Evolutionary conservation across 306 rosid species (phyloP).

Genomic region (Astragalus glycyphyllos): DNA sequence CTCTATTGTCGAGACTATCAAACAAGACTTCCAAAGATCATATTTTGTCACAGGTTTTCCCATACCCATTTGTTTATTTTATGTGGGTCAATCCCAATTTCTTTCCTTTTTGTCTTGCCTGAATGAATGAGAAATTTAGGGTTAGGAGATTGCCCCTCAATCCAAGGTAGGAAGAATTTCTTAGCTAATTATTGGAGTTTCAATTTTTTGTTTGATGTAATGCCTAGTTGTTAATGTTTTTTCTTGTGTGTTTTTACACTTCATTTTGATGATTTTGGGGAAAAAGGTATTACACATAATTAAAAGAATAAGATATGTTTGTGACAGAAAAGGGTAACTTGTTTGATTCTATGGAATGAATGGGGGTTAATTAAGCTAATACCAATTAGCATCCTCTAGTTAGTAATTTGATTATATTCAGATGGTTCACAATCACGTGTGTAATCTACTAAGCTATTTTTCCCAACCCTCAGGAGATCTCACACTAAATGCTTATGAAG

Average conservation of each 20-base stretch:
- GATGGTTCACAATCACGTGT: constrained; percentile 19
- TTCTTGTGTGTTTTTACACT: neutral
- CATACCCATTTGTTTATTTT: constrained; percentile 1
- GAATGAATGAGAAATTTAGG: neutral
- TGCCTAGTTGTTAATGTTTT: neutral
- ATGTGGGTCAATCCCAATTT: constrained; percentile 1
- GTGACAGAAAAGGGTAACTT: neutral
- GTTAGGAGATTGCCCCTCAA: too few relatives aligned
- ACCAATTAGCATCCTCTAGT: constrained; percentile 4
- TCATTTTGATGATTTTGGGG: neutral
- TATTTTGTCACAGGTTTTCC: constrained; percentile 53
- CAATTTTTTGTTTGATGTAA: neutral
- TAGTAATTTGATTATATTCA: constrained; percentile 20
- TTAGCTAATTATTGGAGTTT: neutral
- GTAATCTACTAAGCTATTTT: neutral
- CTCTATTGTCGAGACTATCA: constrained; percentile 44
- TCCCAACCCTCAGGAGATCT: constrained; percentile 68
- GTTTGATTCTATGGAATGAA: too few relatives aligned
- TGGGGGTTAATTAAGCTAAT: neutral
- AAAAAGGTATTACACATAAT: neutral
- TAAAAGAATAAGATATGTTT: neutral
- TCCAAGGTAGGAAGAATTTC: too few relatives aligned
- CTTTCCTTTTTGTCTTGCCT: neutral
- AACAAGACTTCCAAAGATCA: constrained; percentile 48
- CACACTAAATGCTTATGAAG: constrained; percentile 85